Conservation (phyloP, 2,329 filamentous ascomycete genomes). For the Cladophialophora carrionii region DNA sequence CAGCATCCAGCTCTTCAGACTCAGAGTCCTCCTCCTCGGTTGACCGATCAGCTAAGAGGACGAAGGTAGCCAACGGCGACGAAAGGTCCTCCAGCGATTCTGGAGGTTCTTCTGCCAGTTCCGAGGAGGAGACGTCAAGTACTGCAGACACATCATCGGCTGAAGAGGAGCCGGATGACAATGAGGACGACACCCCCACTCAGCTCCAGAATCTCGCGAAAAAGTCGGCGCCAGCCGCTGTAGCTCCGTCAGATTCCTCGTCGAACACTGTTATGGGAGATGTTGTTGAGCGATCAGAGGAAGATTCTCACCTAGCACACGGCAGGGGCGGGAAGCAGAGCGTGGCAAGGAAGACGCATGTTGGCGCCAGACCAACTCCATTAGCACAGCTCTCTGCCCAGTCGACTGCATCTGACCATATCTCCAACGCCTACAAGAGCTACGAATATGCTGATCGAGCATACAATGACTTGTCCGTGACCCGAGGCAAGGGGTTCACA, state of each 20-base stretch:
- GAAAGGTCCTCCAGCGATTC: conserved; percentile 35
- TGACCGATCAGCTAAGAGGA: conserved; percentile 32
- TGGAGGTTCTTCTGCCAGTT: background rate
- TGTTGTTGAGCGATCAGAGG: conserved; percentile 6
- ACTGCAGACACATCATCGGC: conserved; percentile 1
- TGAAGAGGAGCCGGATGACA: conserved; percentile 37
- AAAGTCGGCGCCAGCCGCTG: conserved; percentile 2
- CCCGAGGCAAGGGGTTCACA: conserved; percentile 94
- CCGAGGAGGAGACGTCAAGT: background rate
- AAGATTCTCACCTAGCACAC: conserved; percentile 40
- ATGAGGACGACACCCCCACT: conserved; percentile 37
- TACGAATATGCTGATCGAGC: conserved; percentile 90
- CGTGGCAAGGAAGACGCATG: conserved; percentile 46
- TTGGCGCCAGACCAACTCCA: conserved; percentile 67
- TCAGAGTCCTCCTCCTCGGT: conserved; percentile 46
- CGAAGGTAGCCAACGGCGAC: conserved; percentile 13
- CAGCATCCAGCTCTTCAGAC: conserved; percentile 48
- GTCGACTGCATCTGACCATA: conserved; percentile 69
- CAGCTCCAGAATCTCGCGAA: conserved; percentile 9
- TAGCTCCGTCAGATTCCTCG: conserved; percentile 32
- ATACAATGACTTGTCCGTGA: conserved; percentile 84
- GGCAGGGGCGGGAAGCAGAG: conserved; percentile 17
- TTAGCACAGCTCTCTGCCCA: conserved; percentile 73
- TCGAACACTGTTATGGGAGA: conserved; percentile 36
- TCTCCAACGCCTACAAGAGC: conserved; percentile 78